Evolutionary conservation across 768 basidiomycete genomes (phyloP).

Genomic region (Auriscalpium microsporum): DNA sequence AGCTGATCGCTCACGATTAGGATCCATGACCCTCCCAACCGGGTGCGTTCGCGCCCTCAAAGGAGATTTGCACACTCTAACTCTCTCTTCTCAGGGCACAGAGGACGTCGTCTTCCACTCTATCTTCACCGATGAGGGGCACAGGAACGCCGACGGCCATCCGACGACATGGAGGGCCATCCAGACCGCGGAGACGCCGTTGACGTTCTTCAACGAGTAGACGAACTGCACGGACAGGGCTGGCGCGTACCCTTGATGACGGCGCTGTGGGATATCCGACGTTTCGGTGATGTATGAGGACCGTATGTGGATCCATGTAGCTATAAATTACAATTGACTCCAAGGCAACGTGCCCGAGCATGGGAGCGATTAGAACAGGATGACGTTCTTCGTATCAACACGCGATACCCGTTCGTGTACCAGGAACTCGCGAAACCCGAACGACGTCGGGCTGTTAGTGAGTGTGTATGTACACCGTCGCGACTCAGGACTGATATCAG

Average conservation of each 20-base stretch:
- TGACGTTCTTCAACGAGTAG: slow-evolving; percentile 67
- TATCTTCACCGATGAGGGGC: slow-evolving; percentile 39
- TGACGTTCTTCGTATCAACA: no score
- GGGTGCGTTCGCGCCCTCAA: slow-evolving; percentile 31
- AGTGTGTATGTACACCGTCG: no score
- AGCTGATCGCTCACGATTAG: slow-evolving; percentile 25
- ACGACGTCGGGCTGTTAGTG: no score
- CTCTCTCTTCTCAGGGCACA: slow-evolving; percentile 37
- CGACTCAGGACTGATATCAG: no score
- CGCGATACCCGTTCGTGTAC: no score
- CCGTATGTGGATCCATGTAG: no score
- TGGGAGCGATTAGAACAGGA: no score
- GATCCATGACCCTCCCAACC: slow-evolving; percentile 69
- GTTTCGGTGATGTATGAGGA: no score
- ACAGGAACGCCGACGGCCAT: slow-evolving; percentile 23
- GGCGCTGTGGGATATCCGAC: neutral
- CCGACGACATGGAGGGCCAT: slow-evolving; percentile 58
- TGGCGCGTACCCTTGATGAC: neutral
- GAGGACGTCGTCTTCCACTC: slow-evolving; percentile 68
- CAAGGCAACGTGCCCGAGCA: no score
- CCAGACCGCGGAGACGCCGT: slow-evolving; percentile 45
- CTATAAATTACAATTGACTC: no score
- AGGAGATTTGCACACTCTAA: neutral
- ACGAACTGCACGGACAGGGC: neutral
- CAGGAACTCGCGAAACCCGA: no score